Percentiles rank a stretch among this genome's conserved stretches.
phyloP scores from a whole-genome alignment of 2,329 filamentous ascomycete genomes.

The Neoascochyta sp. region DNA sequence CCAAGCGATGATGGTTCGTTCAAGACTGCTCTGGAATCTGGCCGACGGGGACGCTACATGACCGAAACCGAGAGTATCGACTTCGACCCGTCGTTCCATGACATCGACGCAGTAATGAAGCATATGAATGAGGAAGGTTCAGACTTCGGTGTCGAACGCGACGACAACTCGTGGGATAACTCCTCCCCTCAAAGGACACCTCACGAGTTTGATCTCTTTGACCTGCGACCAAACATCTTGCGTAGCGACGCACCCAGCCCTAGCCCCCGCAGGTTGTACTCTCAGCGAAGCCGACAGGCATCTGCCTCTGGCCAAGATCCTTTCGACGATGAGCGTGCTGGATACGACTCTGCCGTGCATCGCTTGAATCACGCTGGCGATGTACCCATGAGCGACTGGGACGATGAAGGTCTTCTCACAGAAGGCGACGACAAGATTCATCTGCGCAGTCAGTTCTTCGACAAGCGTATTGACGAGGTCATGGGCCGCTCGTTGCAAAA shows the following conservation, averaged over 20 bases:
- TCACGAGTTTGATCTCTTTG: slow-evolving; percentile 29
- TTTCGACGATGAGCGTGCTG: slow-evolving; percentile 61
- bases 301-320: slow-evolving; percentile 49
- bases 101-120: slow-evolving; percentile 90
- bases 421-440: slow-evolving; percentile 73
- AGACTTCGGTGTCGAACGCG: slow-evolving; percentile 69
- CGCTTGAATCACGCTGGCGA: slow-evolving; percentile 61
- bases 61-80: slow-evolving; percentile 38
- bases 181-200: slow-evolving; percentile 33
- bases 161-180: slow-evolving; percentile 43
- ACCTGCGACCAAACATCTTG: slow-evolving; percentile 41
- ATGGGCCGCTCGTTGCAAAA: slow-evolving; percentile 74
- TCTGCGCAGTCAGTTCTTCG: slow-evolving; percentile 81
- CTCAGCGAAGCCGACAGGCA: slow-evolving; percentile 24
- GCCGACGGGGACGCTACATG: slow-evolving; percentile 31
- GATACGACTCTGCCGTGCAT: slow-evolving; percentile 53
- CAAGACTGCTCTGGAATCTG: slow-evolving; percentile 38
- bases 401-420: slow-evolving; percentile 78
- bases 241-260: slow-evolving; percentile 72
- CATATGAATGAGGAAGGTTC: slow-evolving; percentile 73
- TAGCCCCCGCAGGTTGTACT: slow-evolving; percentile 56
- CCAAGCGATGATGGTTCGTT: slow-evolving; percentile 41
- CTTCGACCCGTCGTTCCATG: slow-evolving; percentile 60
- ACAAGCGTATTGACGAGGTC: slow-evolving; percentile 81
- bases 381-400: slow-evolving; percentile 83